Base-by-base conservation (phyloP, 2,329 filamentous ascomycete species). In the Neobulgaria alba region DNA sequence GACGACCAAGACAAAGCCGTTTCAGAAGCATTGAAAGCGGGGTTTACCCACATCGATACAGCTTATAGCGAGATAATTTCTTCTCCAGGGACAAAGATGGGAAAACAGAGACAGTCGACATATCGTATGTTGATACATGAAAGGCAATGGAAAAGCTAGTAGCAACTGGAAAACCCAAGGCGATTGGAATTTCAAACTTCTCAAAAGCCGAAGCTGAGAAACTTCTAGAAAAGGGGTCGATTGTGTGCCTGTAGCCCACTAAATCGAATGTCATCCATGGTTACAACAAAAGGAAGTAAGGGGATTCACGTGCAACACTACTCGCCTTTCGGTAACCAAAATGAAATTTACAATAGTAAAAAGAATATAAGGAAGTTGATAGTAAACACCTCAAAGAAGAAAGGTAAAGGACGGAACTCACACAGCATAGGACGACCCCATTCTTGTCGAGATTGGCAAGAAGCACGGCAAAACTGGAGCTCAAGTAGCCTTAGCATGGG, bases 181-280 rank as follows among this genome's bases (percentile, higher is more conserved):
- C 73, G 43, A 77, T 82, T 39, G 77, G 78, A 36, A 67, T 82
- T 33, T 78, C 73, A 41, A 82, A 82, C 62, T 82, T 79, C 63
- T 60, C 60, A 4, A 54, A 55, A 41, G 43, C 47, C 5, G 61
- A 68, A n/a, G 49, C 69, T 4, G 56, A 66, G 47, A 44, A 53
- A 5, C 53, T 69, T 10, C 39, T 67, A 26, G 50, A 61, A n/a
- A 59, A 68, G 32, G 67, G 66, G 31, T 60, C 57, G 3, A 61
- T 77, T 34, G 60, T n/a, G n/a, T 65, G 2, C 77, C 77, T 43
- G 69, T 71, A 9, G 70, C 69, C 10, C 77, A 81, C 56, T 75
- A 81, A 59, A 70, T 73, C 39, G 69, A 73, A 54, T 65, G 68
- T 16, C 69, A 73, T 46, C 70, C 69, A 2, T 72, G 68, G 56